phyloP scores from a whole-genome alignment of 768 basidiomycete species.

The Cystofilobasidium ferigula region DNA sequence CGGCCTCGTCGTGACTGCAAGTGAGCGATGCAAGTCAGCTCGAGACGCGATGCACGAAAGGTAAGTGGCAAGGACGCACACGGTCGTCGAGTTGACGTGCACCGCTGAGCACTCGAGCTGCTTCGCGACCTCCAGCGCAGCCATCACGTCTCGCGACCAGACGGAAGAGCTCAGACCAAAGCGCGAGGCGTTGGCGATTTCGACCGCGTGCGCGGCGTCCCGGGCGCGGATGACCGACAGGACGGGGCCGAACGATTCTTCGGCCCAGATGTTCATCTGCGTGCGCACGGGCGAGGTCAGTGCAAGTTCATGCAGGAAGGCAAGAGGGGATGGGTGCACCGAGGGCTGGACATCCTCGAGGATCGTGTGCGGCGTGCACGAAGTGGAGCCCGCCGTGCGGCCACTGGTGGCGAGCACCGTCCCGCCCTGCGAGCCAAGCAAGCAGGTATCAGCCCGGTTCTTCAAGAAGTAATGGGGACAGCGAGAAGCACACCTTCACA shows the following conservation, averaged over 20 bases:
- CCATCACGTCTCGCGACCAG: conserved; percentile 42
- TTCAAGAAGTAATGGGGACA: too few species aligned
- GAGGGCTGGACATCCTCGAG: conserved; percentile 23
- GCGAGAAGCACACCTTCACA: background rate
- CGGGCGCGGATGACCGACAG: conserved; percentile 40
- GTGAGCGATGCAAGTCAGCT: background rate
- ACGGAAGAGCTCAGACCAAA: conserved; percentile 48
- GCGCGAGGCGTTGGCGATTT: conserved; percentile 48
- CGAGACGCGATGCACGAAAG: background rate
- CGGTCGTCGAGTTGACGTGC: conserved; percentile 22
- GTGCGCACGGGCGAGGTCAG: background rate
- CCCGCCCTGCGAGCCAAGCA: background rate
- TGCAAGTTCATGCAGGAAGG: background rate
- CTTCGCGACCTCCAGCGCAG: background rate
- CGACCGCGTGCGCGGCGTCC: conserved; percentile 45
- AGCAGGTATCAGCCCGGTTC: too few species aligned
- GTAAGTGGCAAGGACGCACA: background rate
- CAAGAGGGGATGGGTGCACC: conserved; percentile 6
- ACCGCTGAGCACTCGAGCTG: conserved; percentile 17
- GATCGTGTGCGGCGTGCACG: conserved; percentile 10
- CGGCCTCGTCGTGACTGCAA: conserved; percentile 11
- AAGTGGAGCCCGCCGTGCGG: background rate
- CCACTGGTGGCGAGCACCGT: background rate
- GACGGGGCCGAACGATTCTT: conserved; percentile 55
- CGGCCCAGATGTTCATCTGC: conserved; percentile 25